These are phyloP conservation scores for Orbilia oligospora DNA, from an alignment of 2,329 filamentous ascomycete species.

Conservation along the genomic window DNA sequence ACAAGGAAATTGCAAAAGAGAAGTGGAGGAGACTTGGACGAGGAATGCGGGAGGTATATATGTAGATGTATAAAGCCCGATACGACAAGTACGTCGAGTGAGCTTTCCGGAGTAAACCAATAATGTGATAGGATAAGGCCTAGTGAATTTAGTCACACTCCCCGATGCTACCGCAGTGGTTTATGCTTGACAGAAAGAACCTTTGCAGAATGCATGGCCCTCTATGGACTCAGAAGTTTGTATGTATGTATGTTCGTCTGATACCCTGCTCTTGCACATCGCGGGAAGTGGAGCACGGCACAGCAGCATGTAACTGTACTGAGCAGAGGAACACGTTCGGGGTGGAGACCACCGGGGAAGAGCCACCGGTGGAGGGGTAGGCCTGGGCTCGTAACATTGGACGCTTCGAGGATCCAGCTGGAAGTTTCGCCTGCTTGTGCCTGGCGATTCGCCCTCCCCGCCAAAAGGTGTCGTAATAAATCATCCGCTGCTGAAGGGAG, in stretches of 20 bases:
- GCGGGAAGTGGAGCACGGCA: constrained; percentile 46
- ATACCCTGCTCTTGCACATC: constrained; percentile 38
- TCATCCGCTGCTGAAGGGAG: constrained; percentile 44
- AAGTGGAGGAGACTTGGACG: constrained; percentile 17
- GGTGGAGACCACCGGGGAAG: constrained; percentile 25
- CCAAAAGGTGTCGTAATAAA: constrained; percentile 28
- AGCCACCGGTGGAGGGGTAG: constrained; percentile 20
- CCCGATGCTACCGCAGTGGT: constrained; percentile 21
- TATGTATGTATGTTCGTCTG: constrained; percentile 22
- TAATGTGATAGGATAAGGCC: constrained; percentile 35
- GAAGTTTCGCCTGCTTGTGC: constrained; percentile 38
- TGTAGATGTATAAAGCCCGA: constrained; percentile 49
- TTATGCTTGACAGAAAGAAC: constrained; percentile 26
- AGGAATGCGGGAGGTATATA: constrained; percentile 58
- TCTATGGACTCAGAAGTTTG: constrained; percentile 37
- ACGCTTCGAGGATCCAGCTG: constrained; percentile 56
- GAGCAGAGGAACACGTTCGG: constrained; percentile 7
- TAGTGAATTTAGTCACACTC: constrained; percentile 47
- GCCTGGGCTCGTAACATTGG: constrained; percentile 46
- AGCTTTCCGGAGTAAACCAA: constrained; percentile 4
- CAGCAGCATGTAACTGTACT: constrained; percentile 13
- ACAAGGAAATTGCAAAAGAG: constrained; percentile 31
- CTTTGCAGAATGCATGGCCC: constrained; percentile 32
- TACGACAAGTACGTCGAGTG: constrained; percentile 17
- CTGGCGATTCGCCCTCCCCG: constrained; percentile 48